These are phyloP conservation scores for Solanum dulcamara DNA, from an alignment of 257 asterid species.

Conservation along the genomic window DNA sequence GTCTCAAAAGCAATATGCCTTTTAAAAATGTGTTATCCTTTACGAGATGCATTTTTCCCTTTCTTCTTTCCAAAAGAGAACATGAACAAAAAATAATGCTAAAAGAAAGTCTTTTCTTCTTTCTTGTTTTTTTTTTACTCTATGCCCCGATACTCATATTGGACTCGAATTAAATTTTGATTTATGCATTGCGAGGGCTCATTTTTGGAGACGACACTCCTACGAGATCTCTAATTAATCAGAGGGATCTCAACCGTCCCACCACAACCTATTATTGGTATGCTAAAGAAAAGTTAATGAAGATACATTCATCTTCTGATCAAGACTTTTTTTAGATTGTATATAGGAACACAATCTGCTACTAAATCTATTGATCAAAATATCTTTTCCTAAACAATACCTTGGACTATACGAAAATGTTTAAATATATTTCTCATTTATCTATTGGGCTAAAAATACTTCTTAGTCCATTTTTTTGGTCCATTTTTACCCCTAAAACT, in stretches of 20 bases:
- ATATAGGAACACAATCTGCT: background rate
- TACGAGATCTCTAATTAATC: background rate
- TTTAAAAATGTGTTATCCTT: background rate
- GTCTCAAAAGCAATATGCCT: background rate
- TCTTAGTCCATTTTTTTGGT: no score
- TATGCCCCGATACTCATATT: accelerated
- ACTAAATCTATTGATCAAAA: background rate
- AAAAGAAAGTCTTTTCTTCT: background rate
- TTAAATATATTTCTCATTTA: background rate
- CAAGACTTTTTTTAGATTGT: background rate
- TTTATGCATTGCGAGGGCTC: background rate
- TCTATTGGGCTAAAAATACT: no score
- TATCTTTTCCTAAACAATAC: background rate
- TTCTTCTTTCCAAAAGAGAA: background rate
- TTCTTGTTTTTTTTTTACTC: background rate
- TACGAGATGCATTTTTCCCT: background rate
- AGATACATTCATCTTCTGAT: background rate
- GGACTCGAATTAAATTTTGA: background rate
- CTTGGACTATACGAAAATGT: no score
- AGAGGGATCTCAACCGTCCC: background rate
- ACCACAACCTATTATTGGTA: background rate
- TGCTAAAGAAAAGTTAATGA: background rate
- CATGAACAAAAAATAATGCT: background rate
- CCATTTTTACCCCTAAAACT: no score
- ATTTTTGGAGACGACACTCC: background rate